Conservation (phyloP, 2,329 filamentous ascomycete species). For the Diaporthe destruens region DNA sequence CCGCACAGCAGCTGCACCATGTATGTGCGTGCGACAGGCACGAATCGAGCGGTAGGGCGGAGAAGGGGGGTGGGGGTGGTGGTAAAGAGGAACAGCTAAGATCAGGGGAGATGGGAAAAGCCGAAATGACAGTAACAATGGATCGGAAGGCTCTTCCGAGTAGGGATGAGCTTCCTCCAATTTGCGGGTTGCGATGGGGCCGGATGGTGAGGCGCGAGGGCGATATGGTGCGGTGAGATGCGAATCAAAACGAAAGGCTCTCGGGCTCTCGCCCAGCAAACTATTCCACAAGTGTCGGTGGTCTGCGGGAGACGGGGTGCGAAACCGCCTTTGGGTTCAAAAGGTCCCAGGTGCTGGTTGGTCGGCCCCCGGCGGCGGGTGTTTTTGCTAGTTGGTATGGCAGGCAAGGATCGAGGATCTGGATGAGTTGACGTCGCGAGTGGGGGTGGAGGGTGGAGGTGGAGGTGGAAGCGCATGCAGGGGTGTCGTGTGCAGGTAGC, state of each 20-base stretch:
- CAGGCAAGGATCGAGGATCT: slow-evolving; percentile 28
- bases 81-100: neutral
- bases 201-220: slow-evolving; percentile 5
- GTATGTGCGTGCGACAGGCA: neutral
- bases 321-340: slow-evolving; percentile 20
- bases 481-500: slow-evolving; percentile 2
- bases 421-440: slow-evolving; percentile 20
- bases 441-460: slow-evolving; percentile 12
- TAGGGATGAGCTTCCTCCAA: no score
- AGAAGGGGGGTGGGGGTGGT: no score
- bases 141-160: slow-evolving; percentile 25
- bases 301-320: slow-evolving; percentile 28
- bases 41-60: neutral
- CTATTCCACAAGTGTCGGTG: neutral
- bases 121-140: neutral
- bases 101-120: neutral
- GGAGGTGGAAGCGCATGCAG: slow-evolving; percentile 1
- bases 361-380: neutral
- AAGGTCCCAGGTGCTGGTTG: slow-evolving; percentile 6
- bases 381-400: slow-evolving; percentile 6
- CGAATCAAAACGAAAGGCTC: neutral
- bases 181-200: slow-evolving; percentile 10
- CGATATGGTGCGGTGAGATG: slow-evolving; percentile 12
- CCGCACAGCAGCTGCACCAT: neutral
- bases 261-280: neutral